Percentiles rank a stretch among this genome's conserved stretches.
These are phyloP conservation scores for Pleurotus giganteus DNA, from an alignment of 768 basidiomycete species.

Conservation along the genomic window DNA sequence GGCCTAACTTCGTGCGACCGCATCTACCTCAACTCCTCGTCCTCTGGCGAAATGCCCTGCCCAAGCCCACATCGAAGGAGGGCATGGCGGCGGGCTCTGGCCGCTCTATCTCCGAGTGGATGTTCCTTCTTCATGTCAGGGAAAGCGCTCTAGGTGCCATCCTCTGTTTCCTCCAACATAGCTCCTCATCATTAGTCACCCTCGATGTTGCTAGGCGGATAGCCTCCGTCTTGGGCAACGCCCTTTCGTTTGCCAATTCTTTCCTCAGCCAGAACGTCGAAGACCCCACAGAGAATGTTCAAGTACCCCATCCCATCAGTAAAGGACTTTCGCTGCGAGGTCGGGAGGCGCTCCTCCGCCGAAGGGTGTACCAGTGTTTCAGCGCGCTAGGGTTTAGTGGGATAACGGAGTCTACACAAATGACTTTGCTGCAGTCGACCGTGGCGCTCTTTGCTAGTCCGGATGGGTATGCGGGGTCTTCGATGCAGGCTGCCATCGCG, in stretches of 20 bases:
- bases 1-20: slow-evolving; percentile 89
- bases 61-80: slow-evolving; percentile 93
- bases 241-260: slow-evolving; percentile 84
- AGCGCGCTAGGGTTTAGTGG: slow-evolving; percentile 73
- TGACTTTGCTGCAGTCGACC: slow-evolving; percentile 74
- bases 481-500: slow-evolving; percentile 89
- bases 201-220: slow-evolving; percentile 90
- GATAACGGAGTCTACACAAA: slow-evolving; percentile 82
- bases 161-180: slow-evolving; percentile 82
- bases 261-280: slow-evolving; percentile 72
- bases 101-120: slow-evolving; percentile 79
- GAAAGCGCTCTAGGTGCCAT: slow-evolving; percentile 90
- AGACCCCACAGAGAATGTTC: slow-evolving; percentile 47
- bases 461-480: slow-evolving; percentile 79
- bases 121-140: slow-evolving; percentile 85
- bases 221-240: slow-evolving; percentile 83
- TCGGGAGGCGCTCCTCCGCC: slow-evolving; percentile 79
- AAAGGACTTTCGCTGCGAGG: slow-evolving; percentile 63
- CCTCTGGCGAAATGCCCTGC: slow-evolving; percentile 95
- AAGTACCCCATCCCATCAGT: slow-evolving; percentile 26
- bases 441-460: slow-evolving; percentile 83
- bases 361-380: slow-evolving; percentile 89
- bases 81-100: slow-evolving; percentile 47
- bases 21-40: slow-evolving; percentile 94
- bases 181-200: slow-evolving; percentile 71